These are phyloP conservation scores for Daldinia concentrica DNA, from an alignment of 495 filamentous ascomycete genomes.

Conservation along the genomic window DNA sequence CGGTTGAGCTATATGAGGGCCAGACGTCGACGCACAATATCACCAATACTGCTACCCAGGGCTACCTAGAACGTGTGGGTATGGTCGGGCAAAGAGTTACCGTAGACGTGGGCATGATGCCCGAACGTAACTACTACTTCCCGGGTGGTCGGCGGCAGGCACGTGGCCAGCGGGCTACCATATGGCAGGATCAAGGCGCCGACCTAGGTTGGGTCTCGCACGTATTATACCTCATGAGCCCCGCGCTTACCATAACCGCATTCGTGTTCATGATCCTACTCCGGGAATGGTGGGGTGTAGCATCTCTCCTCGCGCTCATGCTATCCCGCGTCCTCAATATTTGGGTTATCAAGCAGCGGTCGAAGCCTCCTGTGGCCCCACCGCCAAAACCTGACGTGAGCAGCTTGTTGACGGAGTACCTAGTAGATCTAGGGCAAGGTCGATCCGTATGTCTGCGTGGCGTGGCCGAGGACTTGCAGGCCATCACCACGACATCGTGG, in stretches of 20 bases:
- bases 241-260: conserved; percentile 53
- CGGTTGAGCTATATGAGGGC: conserved; percentile 50
- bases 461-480: conserved; percentile 63
- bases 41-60: conserved; percentile 63
- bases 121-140: conserved; percentile 28
- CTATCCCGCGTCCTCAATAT: conserved; percentile 64
- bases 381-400: conserved; percentile 25
- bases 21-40: conserved; percentile 54
- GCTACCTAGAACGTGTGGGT: conserved; percentile 60
- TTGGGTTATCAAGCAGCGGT: conserved; percentile 61
- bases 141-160: conserved; percentile 20
- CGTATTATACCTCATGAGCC: conserved; percentile 56
- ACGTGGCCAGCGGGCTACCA: conserved; percentile 42
- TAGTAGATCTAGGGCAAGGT: conserved; percentile 47
- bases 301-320: conserved; percentile 56
- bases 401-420: conserved; percentile 44
- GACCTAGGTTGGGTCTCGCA: conserved; percentile 53
- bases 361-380: conserved; percentile 35
- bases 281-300: conserved; percentile 63
- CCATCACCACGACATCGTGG: conserved; percentile 66
- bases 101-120: conserved; percentile 53
- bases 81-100: conserved; percentile 56
- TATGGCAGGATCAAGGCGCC: conserved; percentile 45
- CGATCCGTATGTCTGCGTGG: conserved; percentile 60
- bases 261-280: conserved; percentile 54